Conservation (phyloP, 108 stramenopile genomes). For the Poteriospumella lacustris region DNA sequence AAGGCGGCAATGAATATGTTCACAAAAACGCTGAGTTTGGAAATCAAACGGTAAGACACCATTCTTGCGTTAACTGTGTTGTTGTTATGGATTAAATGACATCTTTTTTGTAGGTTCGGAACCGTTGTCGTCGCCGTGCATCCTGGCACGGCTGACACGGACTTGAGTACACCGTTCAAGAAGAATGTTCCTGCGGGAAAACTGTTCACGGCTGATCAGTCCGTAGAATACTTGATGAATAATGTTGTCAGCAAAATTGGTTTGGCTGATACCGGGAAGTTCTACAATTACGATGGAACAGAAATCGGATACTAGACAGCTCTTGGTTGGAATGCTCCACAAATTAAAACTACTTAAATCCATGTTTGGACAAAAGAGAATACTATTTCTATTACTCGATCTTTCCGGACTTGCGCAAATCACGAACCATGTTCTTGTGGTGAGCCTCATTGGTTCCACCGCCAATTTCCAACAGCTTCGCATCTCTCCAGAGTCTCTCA, state of each 20-base stretch:
- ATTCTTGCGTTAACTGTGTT: not conserved
- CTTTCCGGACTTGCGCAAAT: slow-evolving; percentile 23
- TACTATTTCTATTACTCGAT: too few species aligned
- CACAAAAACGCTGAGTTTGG: not conserved
- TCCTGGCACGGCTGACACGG: not conserved
- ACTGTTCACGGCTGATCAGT: not conserved
- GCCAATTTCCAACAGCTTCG: slow-evolving; percentile 97
- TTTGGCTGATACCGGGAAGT: not conserved
- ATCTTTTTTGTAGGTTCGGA: not conserved
- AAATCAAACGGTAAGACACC: not conserved
- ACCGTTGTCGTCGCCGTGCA: not conserved
- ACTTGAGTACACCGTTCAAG: not conserved
- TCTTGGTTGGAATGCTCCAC: too few species aligned
- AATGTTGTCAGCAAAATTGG: not conserved
- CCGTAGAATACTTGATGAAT: not conserved
- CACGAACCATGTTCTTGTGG: slow-evolving; percentile 91
- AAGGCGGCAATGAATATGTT: not conserved
- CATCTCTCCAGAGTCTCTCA: slow-evolving; percentile 94
- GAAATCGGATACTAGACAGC: not conserved
- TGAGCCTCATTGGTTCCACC: slow-evolving; percentile 97
- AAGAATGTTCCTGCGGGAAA: not conserved
- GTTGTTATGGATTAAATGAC: not conserved
- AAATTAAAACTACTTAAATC: too few species aligned
- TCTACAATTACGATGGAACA: not conserved
- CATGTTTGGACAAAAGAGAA: too few species aligned